Evolutionary conservation across 257 asterid genomes (phyloP), one percentile per base, ranked within the genome.

Genomic region (Nicotiana sylvestris): DNA sequence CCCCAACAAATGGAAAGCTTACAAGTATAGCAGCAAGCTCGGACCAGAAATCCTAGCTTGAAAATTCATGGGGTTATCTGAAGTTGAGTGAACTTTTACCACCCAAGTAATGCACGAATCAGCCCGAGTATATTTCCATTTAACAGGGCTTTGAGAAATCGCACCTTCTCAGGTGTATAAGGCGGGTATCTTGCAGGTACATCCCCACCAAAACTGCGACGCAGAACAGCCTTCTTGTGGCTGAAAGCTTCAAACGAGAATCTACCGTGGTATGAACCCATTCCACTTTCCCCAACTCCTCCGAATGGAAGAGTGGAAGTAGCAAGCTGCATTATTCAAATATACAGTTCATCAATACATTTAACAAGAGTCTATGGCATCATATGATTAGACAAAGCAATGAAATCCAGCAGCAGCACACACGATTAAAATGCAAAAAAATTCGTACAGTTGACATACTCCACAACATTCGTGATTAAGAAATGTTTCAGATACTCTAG

Each of bases 261-360:
- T 84, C 89, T 93, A 7, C 99, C 99, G 39, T 96, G 98, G 90
- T 93, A 96, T 39, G 98, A 83, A 51, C 99, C 99, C 93, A 89
- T 96, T 83, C 99, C 99, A 82, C 99, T 96, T 86, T 88, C 98
- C 29, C 98, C 99, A 21, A 96, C 95, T 1, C 99, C 99, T 57
- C 99, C 99, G 64, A 96, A 96, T 35, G 98, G 99, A 86, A 96
- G 82, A 9, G 88, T 53, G 33, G 82, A 77, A 84, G 85, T 90
- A 4, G 91, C 85, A 85, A 92, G 85, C 98, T 96, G 92, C 92
- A 87, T 70, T 66, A 83, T 80, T 35, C 32, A 21, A 78, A 57
- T 78, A 62, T 58, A 35, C 49, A 78, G 55, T 60, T 78, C 21
- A 74, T 46, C 60, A 29, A 51, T 51, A 76, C 17, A 51, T 76